Evolutionary conservation across 768 basidiomycete species (phyloP).

Genomic region (Termitomyces sp.): DNA sequence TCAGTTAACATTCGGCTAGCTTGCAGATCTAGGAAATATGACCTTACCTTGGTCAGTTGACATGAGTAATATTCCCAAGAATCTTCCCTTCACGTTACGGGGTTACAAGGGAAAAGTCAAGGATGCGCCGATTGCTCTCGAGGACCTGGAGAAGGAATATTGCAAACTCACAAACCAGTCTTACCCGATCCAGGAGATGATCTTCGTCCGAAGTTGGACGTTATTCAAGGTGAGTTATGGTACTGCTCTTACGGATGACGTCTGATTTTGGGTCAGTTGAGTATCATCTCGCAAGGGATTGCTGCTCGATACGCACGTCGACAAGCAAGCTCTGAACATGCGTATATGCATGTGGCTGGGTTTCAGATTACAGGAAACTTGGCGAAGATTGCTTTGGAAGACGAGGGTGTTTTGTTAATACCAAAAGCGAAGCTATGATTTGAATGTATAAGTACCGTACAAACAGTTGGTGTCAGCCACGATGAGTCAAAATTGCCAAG

Average conservation of each 20-base stretch:
- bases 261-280: constrained; percentile 35
- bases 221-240: constrained; percentile 57
- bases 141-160: constrained; percentile 78
- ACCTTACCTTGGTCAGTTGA: constrained; percentile 79
- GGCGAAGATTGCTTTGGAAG: constrained; percentile 54
- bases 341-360: constrained; percentile 34
- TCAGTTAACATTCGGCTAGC: constrained; percentile 25
- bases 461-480: background rate
- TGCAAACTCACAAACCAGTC: constrained; percentile 57
- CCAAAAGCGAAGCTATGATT: constrained; percentile 13
- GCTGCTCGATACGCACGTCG: constrained; percentile 80
- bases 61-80: constrained; percentile 27
- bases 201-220: constrained; percentile 84
- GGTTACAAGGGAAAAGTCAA: constrained; percentile 60
- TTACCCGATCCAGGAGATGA: constrained; percentile 76
- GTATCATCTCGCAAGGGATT: constrained; percentile 86
- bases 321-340: constrained; percentile 85
- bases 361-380: constrained; percentile 63
- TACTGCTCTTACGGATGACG: background rate
- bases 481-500: background rate
- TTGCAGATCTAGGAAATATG: constrained; percentile 88
- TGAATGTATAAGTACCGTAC: background rate
- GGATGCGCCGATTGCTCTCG: constrained; percentile 57
- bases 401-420: constrained; percentile 34
- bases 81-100: constrained; percentile 25